Evolutionary conservation across 2,329 filamentous ascomycete genomes (phyloP).

Genomic region (Hypoxylon sp.): DNA sequence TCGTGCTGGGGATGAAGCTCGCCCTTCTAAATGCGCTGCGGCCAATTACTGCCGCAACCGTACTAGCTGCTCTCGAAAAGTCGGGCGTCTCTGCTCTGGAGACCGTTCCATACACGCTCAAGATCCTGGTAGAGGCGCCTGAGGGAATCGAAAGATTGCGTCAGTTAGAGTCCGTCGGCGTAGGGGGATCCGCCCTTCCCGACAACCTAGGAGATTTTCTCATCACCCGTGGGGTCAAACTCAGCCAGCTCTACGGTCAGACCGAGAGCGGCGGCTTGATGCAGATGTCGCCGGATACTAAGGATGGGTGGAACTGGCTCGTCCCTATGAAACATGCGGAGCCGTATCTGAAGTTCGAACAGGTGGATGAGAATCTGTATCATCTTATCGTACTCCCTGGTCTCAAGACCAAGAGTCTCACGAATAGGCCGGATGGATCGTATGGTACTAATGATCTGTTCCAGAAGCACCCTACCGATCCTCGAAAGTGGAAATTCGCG

Average conservation of each 20-base stretch:
- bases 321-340: background rate
- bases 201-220: background rate
- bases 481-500: background rate
- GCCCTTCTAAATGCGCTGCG: background rate
- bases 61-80: background rate
- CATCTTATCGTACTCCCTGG: background rate
- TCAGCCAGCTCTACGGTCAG: background rate
- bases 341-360: background rate
- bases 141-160: background rate
- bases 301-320: background rate
- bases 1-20: background rate
- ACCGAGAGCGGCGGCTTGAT: background rate
- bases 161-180: background rate
- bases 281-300: background rate
- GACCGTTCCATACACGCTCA: background rate
- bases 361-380: background rate
- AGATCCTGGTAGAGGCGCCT: background rate
- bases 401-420: background rate
- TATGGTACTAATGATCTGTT: background rate
- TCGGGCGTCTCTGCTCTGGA: background rate
- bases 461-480: background rate
- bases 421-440: background rate
- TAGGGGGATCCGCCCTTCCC: background rate
- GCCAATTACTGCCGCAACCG: background rate
- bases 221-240: background rate